phyloP scores from a whole-genome alignment of 2,329 filamentous ascomycete species.

The Dactylellina haptotyla region DNA sequence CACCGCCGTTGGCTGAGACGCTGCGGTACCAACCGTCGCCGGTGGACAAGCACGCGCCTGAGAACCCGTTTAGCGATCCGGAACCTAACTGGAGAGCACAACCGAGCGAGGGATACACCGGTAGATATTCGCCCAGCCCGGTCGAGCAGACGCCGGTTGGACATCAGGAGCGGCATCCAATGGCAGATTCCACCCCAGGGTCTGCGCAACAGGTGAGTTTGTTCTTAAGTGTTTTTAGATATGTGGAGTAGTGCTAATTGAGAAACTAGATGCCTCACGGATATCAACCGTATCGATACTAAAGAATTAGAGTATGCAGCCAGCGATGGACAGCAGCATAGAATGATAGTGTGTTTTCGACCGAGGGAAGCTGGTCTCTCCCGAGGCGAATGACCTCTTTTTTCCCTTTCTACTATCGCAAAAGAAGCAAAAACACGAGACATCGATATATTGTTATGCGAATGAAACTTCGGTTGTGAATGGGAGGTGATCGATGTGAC shows the following conservation, averaged over 20 bases:
- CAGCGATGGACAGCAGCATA: not conserved
- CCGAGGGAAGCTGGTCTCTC: slow-evolving; percentile 30
- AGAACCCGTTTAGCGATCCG: slow-evolving; percentile 50
- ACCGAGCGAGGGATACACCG: slow-evolving; percentile 10
- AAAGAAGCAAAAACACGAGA: not conserved
- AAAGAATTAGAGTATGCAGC: slow-evolving; percentile 16
- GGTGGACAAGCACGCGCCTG: not conserved
- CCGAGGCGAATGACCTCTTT: not conserved
- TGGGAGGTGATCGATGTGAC: slow-evolving; percentile 1
- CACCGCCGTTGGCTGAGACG: slow-evolving; percentile 20
- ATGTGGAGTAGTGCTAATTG: not conserved
- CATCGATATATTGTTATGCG: too few species aligned
- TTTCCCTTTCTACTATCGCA: too few species aligned
- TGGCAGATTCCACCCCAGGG: slow-evolving; percentile 43
- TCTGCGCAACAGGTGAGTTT: slow-evolving; percentile 26
- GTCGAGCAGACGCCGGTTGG: slow-evolving; percentile 12
- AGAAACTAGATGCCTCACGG: slow-evolving; percentile 38
- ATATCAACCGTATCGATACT: slow-evolving; percentile 53
- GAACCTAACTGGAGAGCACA: slow-evolving; percentile 30
- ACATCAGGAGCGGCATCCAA: slow-evolving; percentile 35
- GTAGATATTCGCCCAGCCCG: slow-evolving; percentile 43
- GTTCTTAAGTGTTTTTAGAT: not conserved
- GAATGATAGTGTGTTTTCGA: not conserved
- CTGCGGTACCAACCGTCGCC: slow-evolving; percentile 31
- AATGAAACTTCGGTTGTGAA: too few species aligned